Evolutionary conservation across 2,329 filamentous ascomycete genomes (phyloP), one percentile per base, ranked within the genome.

Genomic region (Alternaria atra): DNA sequence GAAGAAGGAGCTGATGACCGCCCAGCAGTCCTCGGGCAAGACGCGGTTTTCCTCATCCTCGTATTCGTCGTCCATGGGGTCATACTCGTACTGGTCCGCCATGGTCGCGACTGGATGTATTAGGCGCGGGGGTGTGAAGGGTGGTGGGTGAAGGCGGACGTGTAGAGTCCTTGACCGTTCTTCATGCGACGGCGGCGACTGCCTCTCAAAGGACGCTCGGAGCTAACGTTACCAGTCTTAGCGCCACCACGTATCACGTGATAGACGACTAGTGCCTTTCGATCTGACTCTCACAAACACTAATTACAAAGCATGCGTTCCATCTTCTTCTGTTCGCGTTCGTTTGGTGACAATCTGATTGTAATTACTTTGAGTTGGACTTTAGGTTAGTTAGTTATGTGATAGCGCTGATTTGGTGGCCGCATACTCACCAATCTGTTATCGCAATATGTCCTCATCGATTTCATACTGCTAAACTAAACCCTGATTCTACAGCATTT

Each of bases 1-100:
- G 82, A 99, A 99, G 84, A 97, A 98, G 9, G 95, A 91, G 58
- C 92, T 93, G 78, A 99, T 98, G 75, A 98, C 94, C 67, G 91
- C 91, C 95, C 96, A 99, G 84, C 93, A 97, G 82, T 99, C 96
- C 83, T 98, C 95, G 63, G 94, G 92, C 27, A 94, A 97, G 82
- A 98, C 84, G 61, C 85, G 82, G 64, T 89, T 86, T 35, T 87
- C 75, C 40, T 83, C 87, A 76, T 93, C 92, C 65, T 89, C 86
- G 53, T 86, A 84, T 30, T 60, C 56, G 57, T 87, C 85, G 72
- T 85, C 85, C n/a, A 53, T 53, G 39, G 35, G 27, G 15, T 53
- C 51, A 40, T 53, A 42, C 5, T 43, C 51, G 27, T 44, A 53
- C 30, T 39, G 46, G 62, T 85, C 82, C 55, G 84, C 84, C 84